Percentiles rank a stretch among this genome's conserved stretches.
These are phyloP conservation scores for Davidsoniella australis DNA, from an alignment of 2,329 filamentous ascomycete genomes.

Conservation along the genomic window DNA sequence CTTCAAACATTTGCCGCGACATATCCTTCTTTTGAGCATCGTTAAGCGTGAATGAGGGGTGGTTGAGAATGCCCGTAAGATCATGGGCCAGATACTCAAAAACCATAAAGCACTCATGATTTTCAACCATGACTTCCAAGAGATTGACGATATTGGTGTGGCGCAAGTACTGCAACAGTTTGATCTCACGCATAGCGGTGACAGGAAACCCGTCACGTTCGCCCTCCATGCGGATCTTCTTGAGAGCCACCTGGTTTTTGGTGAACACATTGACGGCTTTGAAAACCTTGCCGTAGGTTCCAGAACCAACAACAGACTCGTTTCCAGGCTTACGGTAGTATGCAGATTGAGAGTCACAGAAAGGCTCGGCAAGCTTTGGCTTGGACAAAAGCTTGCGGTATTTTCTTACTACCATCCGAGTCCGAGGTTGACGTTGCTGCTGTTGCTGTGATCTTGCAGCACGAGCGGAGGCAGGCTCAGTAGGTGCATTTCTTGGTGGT, in stretches of 20 bases:
- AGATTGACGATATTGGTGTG: slow-evolving; percentile 70
- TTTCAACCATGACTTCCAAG: slow-evolving; percentile 92
- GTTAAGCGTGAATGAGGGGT: slow-evolving; percentile 77
- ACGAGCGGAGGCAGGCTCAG: slow-evolving; percentile 35
- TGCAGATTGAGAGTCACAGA: slow-evolving; percentile 68
- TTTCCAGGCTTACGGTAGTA: slow-evolving; percentile 95
- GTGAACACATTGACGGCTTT: slow-evolving; percentile 90
- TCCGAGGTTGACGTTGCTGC: slow-evolving; percentile 29
- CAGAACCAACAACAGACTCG: slow-evolving; percentile 87
- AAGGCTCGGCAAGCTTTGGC: slow-evolving; percentile 53
- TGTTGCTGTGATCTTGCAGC: slow-evolving; percentile 14
- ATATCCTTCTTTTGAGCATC: slow-evolving; percentile 81
- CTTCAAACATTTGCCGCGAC: slow-evolving; percentile 82
- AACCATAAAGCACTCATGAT: slow-evolving; percentile 98
- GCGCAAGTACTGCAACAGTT: slow-evolving; percentile 70
- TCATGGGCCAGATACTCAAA: slow-evolving; percentile 97
- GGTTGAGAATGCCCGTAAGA: slow-evolving; percentile 83
- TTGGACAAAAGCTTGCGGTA: slow-evolving; percentile 54
- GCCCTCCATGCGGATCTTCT: slow-evolving; percentile 86
- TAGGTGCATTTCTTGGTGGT: slow-evolving; percentile 32
- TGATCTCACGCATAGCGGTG: slow-evolving; percentile 80
- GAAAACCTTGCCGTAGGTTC: slow-evolving; percentile 91
- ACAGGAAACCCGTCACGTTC: slow-evolving; percentile 84
- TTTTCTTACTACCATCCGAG: slow-evolving; percentile 48
- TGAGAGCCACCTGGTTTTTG: slow-evolving; percentile 64